These are phyloP conservation scores for Colletotrichum cuscutae DNA, from an alignment of 2,329 filamentous ascomycete genomes.

Conservation along the genomic window DNA sequence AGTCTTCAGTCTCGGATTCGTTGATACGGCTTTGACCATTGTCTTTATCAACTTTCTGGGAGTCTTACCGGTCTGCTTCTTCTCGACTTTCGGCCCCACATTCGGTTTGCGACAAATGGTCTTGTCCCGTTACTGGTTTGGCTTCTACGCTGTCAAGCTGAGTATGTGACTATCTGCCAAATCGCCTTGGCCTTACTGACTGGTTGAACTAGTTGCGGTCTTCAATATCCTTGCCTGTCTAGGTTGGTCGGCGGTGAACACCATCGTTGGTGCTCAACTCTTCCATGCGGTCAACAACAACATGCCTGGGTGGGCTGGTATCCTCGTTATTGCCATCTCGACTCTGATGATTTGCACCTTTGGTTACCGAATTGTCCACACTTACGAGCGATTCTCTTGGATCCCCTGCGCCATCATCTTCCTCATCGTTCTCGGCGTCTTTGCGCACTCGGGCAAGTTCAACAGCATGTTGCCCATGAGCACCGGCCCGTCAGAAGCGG, in stretches of 20 bases:
- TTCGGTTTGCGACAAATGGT: constrained; percentile 86
- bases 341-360: constrained; percentile 79
- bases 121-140: constrained; percentile 81
- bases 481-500: constrained; percentile 68
- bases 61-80: constrained; percentile 78
- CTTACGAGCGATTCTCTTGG: constrained; percentile 81
- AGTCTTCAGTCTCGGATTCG: constrained; percentile 76
- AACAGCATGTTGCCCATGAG: constrained; percentile 65
- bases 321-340: constrained; percentile 79
- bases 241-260: constrained; percentile 82
- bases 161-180: constrained; percentile 54
- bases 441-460: constrained; percentile 75
- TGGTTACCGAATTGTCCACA: constrained; percentile 80
- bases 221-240: constrained; percentile 78
- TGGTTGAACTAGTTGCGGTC: constrained; percentile 63
- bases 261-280: constrained; percentile 82
- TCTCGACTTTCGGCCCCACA: constrained; percentile 78
- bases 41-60: constrained; percentile 82
- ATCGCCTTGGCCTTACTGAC: neutral
- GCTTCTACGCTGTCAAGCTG: constrained; percentile 75
- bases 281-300: constrained; percentile 76
- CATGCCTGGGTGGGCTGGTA: constrained; percentile 78
- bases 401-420: constrained; percentile 79
- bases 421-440: constrained; percentile 75
- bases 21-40: constrained; percentile 77